Evolutionary conservation across 139 green algal genomes (phyloP), one percentile per base, ranked within the genome.

Genomic region (Nannochloris sp.): DNA sequence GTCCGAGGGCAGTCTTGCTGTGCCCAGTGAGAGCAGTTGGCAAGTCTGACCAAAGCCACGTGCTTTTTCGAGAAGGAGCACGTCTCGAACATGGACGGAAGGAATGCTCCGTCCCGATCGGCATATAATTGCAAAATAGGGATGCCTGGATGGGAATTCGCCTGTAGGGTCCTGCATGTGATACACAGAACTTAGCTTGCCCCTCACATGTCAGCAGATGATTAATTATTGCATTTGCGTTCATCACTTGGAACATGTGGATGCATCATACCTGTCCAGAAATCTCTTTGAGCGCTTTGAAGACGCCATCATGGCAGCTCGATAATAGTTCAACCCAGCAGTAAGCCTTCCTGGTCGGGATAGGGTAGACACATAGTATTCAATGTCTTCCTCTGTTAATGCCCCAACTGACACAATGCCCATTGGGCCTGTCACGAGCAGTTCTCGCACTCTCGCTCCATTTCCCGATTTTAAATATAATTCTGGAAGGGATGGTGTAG

Each of bases 321-420:
- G 51, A 69, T 83, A 81, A 59, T 72, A 78, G 65, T 83, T 75
- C n/a, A 81, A 27, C 7, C 46, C 44, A 16, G 64, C 69, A 29
- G 61, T 78, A n/a, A 66, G 44, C 8, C 60, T 53, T 5, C 72
- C 71, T 6, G 62, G 62, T 19, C 60, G 51, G 21, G 50, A 25
- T 21, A 83, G 70, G 3, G 55, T 60, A 34, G 65, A 11, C 23
- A 51, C 16, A n/a, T 51, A 27, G 4, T 24, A 29, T 34, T 62
- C 48, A 25, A 63, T 50, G n/a, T 61, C 63, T 16, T 69, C 44
- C 12, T n/a, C 12, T 25, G 46, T 69, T 16, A 69, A 36, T 25
- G 29, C 27, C 14, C 21, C 50, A 27, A 18, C 19, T 44, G 15
- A 50, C 34, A 25, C 6, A 16, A 69, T 18, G 11, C 63, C 63